These are phyloP conservation scores for Penicillium cataractarum DNA, from an alignment of 495 filamentous ascomycete genomes.

Conservation along the genomic window DNA sequence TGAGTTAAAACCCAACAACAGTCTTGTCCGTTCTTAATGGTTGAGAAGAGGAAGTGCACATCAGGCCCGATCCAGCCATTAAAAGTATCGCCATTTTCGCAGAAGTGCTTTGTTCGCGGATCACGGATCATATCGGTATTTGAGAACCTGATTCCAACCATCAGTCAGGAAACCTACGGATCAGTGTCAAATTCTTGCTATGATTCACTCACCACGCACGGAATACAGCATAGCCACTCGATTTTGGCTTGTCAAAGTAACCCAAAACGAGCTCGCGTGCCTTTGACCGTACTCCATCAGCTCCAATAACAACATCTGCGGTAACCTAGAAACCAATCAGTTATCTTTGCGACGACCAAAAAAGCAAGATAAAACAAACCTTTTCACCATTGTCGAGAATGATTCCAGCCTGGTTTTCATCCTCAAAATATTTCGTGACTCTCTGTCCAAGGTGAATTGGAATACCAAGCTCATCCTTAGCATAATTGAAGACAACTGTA, in stretches of 20 bases:
- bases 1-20: slow-evolving; percentile 76
- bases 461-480: slow-evolving; percentile 56
- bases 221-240: slow-evolving; percentile 61
- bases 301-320: slow-evolving; percentile 46
- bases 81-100: slow-evolving; percentile 66
- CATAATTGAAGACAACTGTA: slow-evolving; percentile 58
- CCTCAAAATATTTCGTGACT: slow-evolving; percentile 61
- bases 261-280: slow-evolving; percentile 61
- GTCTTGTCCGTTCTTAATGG: slow-evolving; percentile 53
- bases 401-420: slow-evolving; percentile 55
- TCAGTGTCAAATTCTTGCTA: not conserved
- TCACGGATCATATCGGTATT: slow-evolving; percentile 63
- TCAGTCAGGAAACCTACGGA: not conserved
- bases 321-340: slow-evolving; percentile 27
- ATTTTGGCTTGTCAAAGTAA: slow-evolving; percentile 62
- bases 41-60: slow-evolving; percentile 28
- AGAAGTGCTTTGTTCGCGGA: slow-evolving; percentile 61
- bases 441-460: slow-evolving; percentile 57
- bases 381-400: slow-evolving; percentile 54
- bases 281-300: slow-evolving; percentile 63
- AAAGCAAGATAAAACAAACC: slow-evolving; percentile 18
- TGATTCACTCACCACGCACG: slow-evolving; percentile 48
- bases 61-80: slow-evolving; percentile 44
- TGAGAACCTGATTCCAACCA: slow-evolving; percentile 52
- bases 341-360: too few species aligned